Evolutionary conservation across 2,329 filamentous ascomycete genomes (phyloP), one percentile per base, ranked within the genome.

Genomic region (Ophiocordyceps camponoti-rufipedis): DNA sequence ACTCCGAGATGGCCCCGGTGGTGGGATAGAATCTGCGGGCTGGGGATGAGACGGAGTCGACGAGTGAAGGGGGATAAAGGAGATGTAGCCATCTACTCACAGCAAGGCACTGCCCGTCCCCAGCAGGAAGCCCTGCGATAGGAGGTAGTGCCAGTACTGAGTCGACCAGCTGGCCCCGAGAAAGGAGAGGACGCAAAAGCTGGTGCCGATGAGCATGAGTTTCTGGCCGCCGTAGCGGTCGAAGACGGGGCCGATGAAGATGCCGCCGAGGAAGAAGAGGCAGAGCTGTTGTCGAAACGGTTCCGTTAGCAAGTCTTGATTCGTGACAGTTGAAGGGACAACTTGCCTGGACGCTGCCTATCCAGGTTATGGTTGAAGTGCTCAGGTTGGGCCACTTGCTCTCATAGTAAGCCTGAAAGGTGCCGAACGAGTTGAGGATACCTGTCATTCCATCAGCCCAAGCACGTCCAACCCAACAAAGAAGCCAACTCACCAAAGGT

Each of bases 371-470:
- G 40, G 39, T 59, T 51, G 38, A 54, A 18, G 63, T 58, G 6
- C 53, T 49, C 28, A 41, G 44, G 51, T 66, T 46, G 41, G 58
- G 49, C 52, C 62, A 53, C 44, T 56, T 62, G 5, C 31, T 31
- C 42, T 51, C 50, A 49, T 76, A 78, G 55, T 70, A 69, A 4
- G 66, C 65, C 48, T 77, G 71, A 46, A 72, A 77, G 3, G 70
- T 66, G 4, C 73, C 72, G 48, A 74, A 76, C n/a, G 68, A 56
- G 49, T 62, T 59, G 18, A 58, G n/a, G 13, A 58, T 45, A 8
- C 55, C 56, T 58, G 32, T 23, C 23, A 23, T 23, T 23, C 23
- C 23, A 23, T 23, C 23, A 23, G 23, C 23, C 5, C 23, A 5
- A 23, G 23, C 23, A 23, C 3, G 23, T 23, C 23, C 23, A 23